These are phyloP conservation scores for Cinnamomum chago DNA, from an alignment of 164 flowering plant genomes.

Conservation along the genomic window DNA sequence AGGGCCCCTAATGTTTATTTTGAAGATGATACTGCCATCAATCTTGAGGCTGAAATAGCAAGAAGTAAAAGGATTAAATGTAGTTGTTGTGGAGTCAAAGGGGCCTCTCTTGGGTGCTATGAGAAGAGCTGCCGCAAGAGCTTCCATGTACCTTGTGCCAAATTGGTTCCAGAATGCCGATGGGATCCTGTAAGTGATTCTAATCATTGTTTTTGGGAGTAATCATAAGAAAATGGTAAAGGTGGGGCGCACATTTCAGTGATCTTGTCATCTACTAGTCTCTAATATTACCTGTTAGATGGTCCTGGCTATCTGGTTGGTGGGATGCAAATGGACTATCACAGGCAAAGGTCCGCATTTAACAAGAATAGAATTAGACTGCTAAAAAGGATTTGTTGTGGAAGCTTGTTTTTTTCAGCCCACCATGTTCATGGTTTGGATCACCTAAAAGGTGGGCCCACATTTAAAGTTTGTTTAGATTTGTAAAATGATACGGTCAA, in stretches of 20 bases:
- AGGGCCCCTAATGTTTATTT: slow-evolving; percentile 99
- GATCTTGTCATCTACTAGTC: background rate
- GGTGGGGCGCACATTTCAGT: background rate
- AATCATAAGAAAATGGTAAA: background rate
- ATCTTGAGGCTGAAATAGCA: slow-evolving; percentile 73
- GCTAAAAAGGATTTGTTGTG: no score
- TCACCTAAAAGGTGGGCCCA: no score
- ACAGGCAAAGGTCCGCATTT: no score
- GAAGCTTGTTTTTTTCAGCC: no score
- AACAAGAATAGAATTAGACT: no score
- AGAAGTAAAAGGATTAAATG: slow-evolving; percentile 83
- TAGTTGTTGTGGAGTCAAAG: slow-evolving; percentile 74
- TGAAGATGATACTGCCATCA: slow-evolving; percentile 59
- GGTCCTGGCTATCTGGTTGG: background rate
- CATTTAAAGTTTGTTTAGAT: no score
- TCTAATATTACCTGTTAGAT: background rate
- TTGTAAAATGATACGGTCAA: no score
- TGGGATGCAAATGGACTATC: background rate
- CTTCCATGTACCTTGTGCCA: slow-evolving; percentile 93
- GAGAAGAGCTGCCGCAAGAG: slow-evolving; percentile 83
- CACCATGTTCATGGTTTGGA: no score
- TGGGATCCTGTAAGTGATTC: slow-evolving; percentile 79
- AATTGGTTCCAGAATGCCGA: slow-evolving; percentile 55
- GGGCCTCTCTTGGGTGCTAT: slow-evolving; percentile 97
- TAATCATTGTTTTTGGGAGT: background rate